phyloP scores from a whole-genome alignment of 352 stramenopile genomes.

The Thraustochytrium sp. region DNA sequence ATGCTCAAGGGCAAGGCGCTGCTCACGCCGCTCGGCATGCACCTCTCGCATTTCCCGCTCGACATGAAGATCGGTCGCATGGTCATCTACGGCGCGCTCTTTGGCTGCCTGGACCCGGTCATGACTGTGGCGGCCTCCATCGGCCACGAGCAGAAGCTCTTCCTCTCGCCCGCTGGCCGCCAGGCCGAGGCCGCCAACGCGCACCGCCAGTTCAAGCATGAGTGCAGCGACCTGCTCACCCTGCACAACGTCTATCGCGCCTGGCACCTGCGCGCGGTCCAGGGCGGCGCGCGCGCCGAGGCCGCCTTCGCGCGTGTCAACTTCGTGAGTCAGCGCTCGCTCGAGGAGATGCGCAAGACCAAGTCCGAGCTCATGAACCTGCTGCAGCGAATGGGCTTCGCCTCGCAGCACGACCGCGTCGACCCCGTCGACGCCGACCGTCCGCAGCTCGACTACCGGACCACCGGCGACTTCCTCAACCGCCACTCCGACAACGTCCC shows the following conservation, averaged over 20 bases:
- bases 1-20: slow-evolving; percentile 47
- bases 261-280: neutral
- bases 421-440: neutral
- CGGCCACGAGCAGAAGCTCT: slow-evolving; percentile 11
- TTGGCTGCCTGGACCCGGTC: slow-evolving; percentile 71
- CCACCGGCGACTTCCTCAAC: neutral
- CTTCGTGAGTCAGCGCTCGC: neutral
- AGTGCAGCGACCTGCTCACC: slow-evolving; percentile 12
- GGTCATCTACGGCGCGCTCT: slow-evolving; percentile 87
- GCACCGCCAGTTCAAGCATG: neutral
- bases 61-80: slow-evolving; percentile 94
- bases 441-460: neutral
- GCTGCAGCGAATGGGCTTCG: neutral
- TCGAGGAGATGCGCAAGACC: slow-evolving; percentile 15
- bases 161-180: neutral
- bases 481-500: neutral
- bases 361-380: slow-evolving; percentile 8
- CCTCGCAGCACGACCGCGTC: neutral
- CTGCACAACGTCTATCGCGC: slow-evolving; percentile 8
- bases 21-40: slow-evolving; percentile 84
- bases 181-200: neutral
- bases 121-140: slow-evolving; percentile 66
- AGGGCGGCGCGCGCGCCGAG: neutral
- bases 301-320: neutral
- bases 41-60: slow-evolving; percentile 87